Evolutionary conservation across 345 rosid species (phyloP).

Genomic region (Eucalyptus brandiana): DNA sequence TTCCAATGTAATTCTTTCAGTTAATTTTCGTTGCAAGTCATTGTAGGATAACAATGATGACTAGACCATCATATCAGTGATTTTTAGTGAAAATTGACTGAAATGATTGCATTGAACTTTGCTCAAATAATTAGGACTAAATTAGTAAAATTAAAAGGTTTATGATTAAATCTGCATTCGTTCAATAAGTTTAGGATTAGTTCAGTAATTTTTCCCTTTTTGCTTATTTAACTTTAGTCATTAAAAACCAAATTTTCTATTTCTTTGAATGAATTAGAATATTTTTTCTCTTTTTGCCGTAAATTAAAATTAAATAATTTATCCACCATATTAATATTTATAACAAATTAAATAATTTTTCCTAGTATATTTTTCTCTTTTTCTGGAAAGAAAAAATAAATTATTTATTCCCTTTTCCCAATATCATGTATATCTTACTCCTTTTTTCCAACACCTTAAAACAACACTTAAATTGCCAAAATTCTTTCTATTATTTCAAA

Average conservation of each 20-base stretch:
- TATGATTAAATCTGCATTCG: rapidly evolving
- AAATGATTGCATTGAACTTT: rapidly evolving
- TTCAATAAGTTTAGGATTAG: neutral
- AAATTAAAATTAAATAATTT: no score
- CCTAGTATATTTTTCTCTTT: no score
- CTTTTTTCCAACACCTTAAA: neutral
- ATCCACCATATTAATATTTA: no score
- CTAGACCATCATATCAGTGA: rapidly evolving
- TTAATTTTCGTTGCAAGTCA: rapidly evolving
- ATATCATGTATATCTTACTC: neutral
- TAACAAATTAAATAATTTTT: no score
- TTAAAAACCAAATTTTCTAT: neutral
- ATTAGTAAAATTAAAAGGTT: neutral
- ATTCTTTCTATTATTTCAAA: neutral
- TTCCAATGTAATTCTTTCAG: rapidly evolving
- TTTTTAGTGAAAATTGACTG: rapidly evolving
- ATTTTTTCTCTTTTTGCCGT: neutral
- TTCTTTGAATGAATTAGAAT: neutral
- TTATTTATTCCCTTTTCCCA: neutral
- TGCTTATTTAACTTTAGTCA: neutral
- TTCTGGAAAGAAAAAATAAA: no score
- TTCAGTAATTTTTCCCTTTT: neutral
- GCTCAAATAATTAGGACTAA: neutral
- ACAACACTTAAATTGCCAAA: neutral
- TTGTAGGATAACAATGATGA: rapidly evolving